Evolutionary conservation across 2,329 filamentous ascomycete species (phyloP), one percentile per base, ranked within the genome.

Genomic region (Diaporthe amygdali): DNA sequence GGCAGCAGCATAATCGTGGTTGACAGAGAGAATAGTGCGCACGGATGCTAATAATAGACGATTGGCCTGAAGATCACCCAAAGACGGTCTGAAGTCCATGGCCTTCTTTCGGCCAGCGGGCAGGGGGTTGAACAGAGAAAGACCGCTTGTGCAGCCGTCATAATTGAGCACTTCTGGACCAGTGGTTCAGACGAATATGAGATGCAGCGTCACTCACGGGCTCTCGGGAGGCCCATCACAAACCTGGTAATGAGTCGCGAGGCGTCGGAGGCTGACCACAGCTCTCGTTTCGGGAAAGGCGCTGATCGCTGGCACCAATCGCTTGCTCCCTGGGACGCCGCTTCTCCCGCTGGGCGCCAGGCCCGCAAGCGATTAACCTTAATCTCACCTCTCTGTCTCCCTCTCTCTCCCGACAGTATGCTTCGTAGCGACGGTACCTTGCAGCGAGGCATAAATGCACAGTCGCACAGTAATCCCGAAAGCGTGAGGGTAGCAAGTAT

Each of bases 1-100:
- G 46, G 37, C 52, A 30, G 66, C 39, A 56, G 41, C 52, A n/a
- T 12, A 5, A 27, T 30, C 3, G 22, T n/a, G 27, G 30, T 39
- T 17, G 17, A 52, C 20, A 22, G 8, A 9, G 30, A 66, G 51
- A 20, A 37, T 49, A 49, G 30, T 27, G 59, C 59, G 59, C 59
- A 64, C 51, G 39, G 44, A 34, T 44, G 49, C 68, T 68, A 70
- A 72, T 55, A 72, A 70, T 70, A 72, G 63, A 49, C 27, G 61
- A 10, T 49, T 37, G 30, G 39, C 30, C 63, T 54, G 52, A 61
- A 46, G 37, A 61, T 55, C 61, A 61, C 52, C 47, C 69, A 27
- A 56, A 63, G 41, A 39, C 25, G 63, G 71, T 63, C 54, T 41
- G 51, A 27, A 63, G 59, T 49, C 32, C 27, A 25, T 44, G 41